Percentiles rank a stretch among this genome's conserved stretches.
phyloP scores from a whole-genome alignment of 73 alveolate genomes.

The Paramecium primaurelia region DNA sequence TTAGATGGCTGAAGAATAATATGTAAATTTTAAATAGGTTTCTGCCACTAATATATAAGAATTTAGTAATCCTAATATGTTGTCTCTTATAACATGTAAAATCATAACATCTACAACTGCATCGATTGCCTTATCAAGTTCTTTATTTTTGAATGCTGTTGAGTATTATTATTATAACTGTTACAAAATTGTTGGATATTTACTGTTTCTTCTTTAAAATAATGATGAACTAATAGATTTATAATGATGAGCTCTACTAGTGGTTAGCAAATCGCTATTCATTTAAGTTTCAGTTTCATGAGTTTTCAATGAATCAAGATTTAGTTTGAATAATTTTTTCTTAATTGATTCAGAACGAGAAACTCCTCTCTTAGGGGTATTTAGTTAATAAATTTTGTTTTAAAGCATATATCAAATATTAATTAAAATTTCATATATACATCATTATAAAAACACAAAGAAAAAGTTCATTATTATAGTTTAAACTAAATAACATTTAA shows the following conservation, averaged over 20 bases:
- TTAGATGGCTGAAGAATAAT: not conserved
- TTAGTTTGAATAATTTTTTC: not conserved
- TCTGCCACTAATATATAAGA: not conserved
- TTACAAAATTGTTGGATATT: not conserved
- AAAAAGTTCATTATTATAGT: not conserved
- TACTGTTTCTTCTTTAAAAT: not conserved
- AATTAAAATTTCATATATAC: not conserved
- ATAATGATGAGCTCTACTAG: not conserved
- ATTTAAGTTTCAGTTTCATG: slow-evolving; percentile 9
- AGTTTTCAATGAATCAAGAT: not conserved
- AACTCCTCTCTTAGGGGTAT: not conserved
- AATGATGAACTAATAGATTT: not conserved
- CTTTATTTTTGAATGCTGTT: not conserved
- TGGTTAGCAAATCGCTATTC: not conserved
- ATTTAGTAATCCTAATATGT: not conserved
- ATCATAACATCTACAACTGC: slow-evolving; percentile 30
- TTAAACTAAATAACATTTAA: not conserved
- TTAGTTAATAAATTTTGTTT: slow-evolving; percentile 31
- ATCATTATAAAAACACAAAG: not conserved
- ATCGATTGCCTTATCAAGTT: slow-evolving; percentile 20
- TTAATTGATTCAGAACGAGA: not conserved
- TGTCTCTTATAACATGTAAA: not conserved
- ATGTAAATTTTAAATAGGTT: not conserved
- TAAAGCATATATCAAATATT: slow-evolving; percentile 1
- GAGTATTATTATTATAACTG: slow-evolving; percentile 11